These are phyloP conservation scores for Triglochin maritima DNA, from an alignment of 106 monocot species.

Conservation along the genomic window DNA sequence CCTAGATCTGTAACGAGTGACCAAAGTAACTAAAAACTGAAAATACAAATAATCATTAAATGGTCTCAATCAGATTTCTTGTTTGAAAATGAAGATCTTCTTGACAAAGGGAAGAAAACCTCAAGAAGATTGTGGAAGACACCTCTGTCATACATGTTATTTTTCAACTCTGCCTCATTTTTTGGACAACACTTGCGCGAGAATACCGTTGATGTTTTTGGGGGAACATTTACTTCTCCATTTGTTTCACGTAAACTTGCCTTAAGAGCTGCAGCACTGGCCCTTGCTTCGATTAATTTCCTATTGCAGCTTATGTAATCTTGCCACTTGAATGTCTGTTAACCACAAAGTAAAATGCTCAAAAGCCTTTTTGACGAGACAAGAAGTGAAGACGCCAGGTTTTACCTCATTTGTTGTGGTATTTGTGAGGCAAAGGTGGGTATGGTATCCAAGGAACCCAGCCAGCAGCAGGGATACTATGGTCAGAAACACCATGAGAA, in stretches of 20 bases:
- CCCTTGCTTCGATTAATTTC: slow-evolving; percentile 76
- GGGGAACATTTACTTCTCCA: slow-evolving; percentile 19
- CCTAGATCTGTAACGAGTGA: no score
- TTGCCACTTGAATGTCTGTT: slow-evolving; percentile 94
- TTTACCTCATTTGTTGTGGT: slow-evolving; percentile 95
- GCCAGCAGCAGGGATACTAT: slow-evolving; percentile 58
- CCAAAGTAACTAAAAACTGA: no score
- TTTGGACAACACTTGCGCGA: slow-evolving; percentile 41
- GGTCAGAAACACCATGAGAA: slow-evolving; percentile 59
- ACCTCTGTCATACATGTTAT: slow-evolving; percentile 72
- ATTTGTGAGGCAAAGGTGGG: slow-evolving; percentile 82
- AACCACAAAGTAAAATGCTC: background rate
- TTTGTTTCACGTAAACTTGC: slow-evolving; percentile 29
- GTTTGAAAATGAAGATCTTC: slow-evolving; percentile 36
- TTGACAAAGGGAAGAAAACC: slow-evolving; percentile 59
- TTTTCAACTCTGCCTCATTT: slow-evolving; percentile 33
- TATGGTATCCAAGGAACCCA: slow-evolving; percentile 89
- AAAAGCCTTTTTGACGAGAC: background rate
- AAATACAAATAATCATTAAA: no score
- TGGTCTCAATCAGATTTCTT: slow-evolving; percentile 28
- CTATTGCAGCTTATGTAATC: slow-evolving; percentile 83
- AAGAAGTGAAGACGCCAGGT: background rate
- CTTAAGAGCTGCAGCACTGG: slow-evolving; percentile 58
- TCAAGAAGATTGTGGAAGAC: slow-evolving; percentile 46
- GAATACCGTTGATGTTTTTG: slow-evolving; percentile 57